Percentiles rank a stretch among this genome's conserved stretches.
phyloP scores from a whole-genome alignment of 2,329 filamentous ascomycete genomes.

The Arthrobotrys musiformis region DNA sequence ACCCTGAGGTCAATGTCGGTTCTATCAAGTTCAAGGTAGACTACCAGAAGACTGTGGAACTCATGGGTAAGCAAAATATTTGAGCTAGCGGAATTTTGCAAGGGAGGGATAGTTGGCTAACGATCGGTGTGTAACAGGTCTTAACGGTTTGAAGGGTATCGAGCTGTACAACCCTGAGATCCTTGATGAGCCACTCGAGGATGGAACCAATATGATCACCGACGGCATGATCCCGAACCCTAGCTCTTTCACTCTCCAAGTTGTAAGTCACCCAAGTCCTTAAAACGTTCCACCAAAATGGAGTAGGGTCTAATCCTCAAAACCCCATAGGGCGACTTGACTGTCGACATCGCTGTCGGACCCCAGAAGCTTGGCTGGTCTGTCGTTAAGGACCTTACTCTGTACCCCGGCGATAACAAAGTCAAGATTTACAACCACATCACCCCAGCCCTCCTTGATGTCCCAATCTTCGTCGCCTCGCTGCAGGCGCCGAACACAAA shows the following conservation, averaged over 20 bases:
- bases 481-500: conserved; percentile 14
- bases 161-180: conserved; percentile 68
- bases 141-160: conserved; percentile 70
- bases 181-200: conserved; percentile 62
- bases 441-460: conserved; percentile 65
- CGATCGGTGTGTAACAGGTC: conserved; percentile 60
- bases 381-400: conserved; percentile 70
- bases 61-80: conserved; percentile 64
- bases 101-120: not conserved
- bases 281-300: not conserved
- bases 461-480: conserved; percentile 57
- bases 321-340: conserved; percentile 69
- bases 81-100: not conserved
- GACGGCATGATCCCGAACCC: conserved; percentile 72
- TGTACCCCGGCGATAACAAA: conserved; percentile 71
- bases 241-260: conserved; percentile 72
- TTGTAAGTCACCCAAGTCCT: conserved; percentile 66
- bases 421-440: conserved; percentile 70
- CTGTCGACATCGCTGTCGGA: conserved; percentile 71
- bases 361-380: conserved; percentile 68
- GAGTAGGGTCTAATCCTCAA: not conserved
- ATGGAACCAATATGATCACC: conserved; percentile 72
- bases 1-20: conserved; percentile 67
- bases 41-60: conserved; percentile 69
- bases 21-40: conserved; percentile 67